Conservation (phyloP, 108 stramenopile genomes). For the Conticribra guillardii region DNA sequence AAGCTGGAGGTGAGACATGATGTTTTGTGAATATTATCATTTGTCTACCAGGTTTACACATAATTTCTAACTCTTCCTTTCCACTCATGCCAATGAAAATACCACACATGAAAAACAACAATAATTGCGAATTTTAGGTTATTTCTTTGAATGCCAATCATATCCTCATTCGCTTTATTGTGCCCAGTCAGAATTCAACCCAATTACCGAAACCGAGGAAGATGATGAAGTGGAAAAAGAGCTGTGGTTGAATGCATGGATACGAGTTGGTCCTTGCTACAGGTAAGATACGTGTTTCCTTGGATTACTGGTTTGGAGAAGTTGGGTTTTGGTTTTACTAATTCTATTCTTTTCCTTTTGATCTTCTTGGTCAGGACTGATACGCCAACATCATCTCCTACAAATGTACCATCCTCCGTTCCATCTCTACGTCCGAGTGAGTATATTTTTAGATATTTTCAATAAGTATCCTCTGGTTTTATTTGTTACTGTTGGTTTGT, state of each 20-base stretch:
- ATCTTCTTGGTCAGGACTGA: not conserved
- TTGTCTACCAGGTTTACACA: not conserved
- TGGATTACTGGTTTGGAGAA: no score
- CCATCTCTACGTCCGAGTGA: no score
- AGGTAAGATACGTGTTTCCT: no score
- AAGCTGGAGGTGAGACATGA: not conserved
- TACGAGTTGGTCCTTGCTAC: not conserved
- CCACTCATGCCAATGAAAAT: no score
- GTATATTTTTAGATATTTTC: no score
- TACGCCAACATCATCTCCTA: not conserved
- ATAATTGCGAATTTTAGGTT: not conserved
- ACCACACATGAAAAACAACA: no score
- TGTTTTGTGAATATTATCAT: no score
- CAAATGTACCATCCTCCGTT: not conserved
- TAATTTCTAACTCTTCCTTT: not conserved
- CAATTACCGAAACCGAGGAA: not conserved
- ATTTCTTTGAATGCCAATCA: not conserved
- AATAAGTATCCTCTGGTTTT: no score
- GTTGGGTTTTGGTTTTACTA: no score
- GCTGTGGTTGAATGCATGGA: not conserved
- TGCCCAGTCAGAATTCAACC: not conserved
- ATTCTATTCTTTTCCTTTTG: not conserved
- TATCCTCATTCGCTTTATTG: not conserved
- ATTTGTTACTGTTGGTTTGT: no score
- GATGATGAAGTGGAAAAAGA: not conserved